These are phyloP conservation scores for Pistacia integerrima DNA, from an alignment of 345 rosid genomes.

Conservation along the genomic window DNA sequence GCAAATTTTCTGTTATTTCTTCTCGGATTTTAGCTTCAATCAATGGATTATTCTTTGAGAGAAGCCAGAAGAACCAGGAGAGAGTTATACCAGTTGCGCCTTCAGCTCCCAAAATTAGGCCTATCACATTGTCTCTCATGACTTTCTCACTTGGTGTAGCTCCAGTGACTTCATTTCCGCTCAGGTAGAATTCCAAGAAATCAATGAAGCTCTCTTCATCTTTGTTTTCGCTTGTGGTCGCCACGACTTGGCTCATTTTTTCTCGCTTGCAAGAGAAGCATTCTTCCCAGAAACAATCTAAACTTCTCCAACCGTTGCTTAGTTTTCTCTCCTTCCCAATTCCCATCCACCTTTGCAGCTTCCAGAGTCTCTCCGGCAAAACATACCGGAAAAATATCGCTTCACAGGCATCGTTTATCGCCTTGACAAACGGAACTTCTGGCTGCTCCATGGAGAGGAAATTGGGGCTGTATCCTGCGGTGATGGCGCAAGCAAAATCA, in stretches of 20 bases:
- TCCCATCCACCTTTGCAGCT: not conserved
- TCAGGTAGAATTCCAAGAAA: not conserved
- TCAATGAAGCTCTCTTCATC: not conserved
- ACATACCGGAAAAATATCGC: not conserved
- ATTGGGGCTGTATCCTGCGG: no score
- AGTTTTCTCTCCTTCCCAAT: not conserved
- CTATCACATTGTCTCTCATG: not conserved
- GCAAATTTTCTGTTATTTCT: no score
- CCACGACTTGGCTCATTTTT: not conserved
- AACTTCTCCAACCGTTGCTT: not conserved
- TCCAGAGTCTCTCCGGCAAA: not conserved
- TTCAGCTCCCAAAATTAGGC: no score
- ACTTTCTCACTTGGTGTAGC: no score
- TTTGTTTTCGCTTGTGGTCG: not conserved
- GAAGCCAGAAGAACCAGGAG: no score
- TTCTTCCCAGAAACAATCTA: constrained; percentile 3
- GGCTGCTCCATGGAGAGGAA: no score
- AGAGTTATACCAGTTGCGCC: no score
- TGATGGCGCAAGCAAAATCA: no score
- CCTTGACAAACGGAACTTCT: no score
- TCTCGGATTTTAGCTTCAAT: no score
- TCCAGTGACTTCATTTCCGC: not conserved
- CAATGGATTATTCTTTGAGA: no score
- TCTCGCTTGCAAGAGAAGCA: not conserved
- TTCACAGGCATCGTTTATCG: no score